Base-by-base conservation (phyloP, 495 filamentous ascomycete species). In the Monascus purpureus region DNA sequence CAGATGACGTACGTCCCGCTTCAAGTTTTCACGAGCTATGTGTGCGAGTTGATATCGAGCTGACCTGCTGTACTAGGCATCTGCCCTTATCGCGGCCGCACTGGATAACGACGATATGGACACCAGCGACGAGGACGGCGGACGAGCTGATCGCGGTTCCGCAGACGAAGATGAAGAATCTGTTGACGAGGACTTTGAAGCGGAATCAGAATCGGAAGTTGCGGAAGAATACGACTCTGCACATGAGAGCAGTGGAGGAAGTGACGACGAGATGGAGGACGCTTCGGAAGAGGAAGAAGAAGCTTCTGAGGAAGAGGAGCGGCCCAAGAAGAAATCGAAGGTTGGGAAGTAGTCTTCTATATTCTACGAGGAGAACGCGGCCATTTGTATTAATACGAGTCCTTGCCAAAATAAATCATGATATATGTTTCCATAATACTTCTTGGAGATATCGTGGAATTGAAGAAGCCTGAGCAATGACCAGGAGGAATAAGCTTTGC, bases 101-200 rank as follows among this genome's bases (percentile, higher is more conserved):
- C 74, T 95, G 43, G 64, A 77, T 16, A 75, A 82, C 32, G 74
- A 79, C 25, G 81, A 72, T 30, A 80, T 84, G 43, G 77, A 70
- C 31, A 82, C 79, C 8, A 84, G 81, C 41, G 86, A 93, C 35
- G 90, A 93, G 15, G 87, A 90, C 25, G 57, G 32, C 19, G 74
- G 61, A 32, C 59, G 67, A 6, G 71, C 80, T 5, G 84, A 85
- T 51, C 75, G 90, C 25, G 90, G 92, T 37, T 85, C 78, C 2
- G 92, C 87, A 0, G 92, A 95, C 48, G 92, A 99, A 51, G 92
- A 99, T 45, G 79, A 85, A 44, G 88, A 95, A 57, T 83, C 77
- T 38, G 67, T 83, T 13, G 92, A 99, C 43, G 92, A 99, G 45
- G 92, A 99, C 56, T 99, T 99, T 70, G 73, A 79, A 38, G 80